Base-by-base conservation (phyloP, 2,329 filamentous ascomycete species). In the Allantophomopsis cytisporea region DNA sequence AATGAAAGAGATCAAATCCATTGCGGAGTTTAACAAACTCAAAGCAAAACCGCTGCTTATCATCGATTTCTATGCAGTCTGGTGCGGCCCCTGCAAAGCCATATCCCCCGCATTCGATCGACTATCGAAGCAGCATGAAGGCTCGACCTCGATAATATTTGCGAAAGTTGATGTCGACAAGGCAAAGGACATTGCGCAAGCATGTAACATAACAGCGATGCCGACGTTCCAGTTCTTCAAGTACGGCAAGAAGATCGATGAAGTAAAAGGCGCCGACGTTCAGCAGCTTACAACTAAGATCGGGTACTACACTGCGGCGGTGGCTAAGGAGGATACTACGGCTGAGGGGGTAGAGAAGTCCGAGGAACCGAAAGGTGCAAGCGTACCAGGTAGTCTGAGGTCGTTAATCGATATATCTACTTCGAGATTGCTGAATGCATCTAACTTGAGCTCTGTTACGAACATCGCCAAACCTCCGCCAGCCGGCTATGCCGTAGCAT, bases 201-300 rank as follows among this genome's bases (percentile, higher is more conserved):
- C 74, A 47, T 84, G 93, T 61, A 72, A 74, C 50, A 79, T 95
- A 54, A 76, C 77, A 48, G 84, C 85, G 65, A 87, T 94, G 77
- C 89, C 89, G 4, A 95, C 89, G 37, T 96, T 96, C 62, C 75
- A 94, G 57, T 77, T 96, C 61, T 87, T 84, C 68, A 82, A 85
- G 64, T 74, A 74, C 54, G 79, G 80, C 50, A 67, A 71, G 48
- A 75, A 80, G 54, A 69, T 83, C 53, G 73, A 83, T 50, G 85
- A 81, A 37, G 76, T 94, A 53, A 73, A 74, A 53, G 91, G 89
- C 50, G 87, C 87, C 30, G 83, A 94, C 64, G 74, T 80, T 1
- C 69, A 79, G 8, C 80, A 78, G 40, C 73, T 96, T 23, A 80
- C 76, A 2, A 51, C 50, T 17, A 54, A 53, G 37, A 49, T 54